Evolutionary conservation across 495 filamentous ascomycete species (phyloP).

Genomic region (Xylaria scruposa): DNA sequence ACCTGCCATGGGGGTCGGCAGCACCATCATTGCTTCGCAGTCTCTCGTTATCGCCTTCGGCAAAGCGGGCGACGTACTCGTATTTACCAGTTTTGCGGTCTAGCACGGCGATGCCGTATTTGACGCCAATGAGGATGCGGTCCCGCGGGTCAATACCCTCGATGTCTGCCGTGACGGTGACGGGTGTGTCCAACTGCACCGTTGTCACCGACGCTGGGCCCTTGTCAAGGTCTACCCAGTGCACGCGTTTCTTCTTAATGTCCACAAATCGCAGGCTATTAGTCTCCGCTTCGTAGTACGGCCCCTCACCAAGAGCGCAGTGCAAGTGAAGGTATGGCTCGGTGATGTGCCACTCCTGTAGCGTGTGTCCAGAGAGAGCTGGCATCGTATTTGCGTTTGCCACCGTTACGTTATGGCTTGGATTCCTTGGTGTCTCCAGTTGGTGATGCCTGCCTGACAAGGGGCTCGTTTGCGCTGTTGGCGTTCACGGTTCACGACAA

Average conservation of each 20-base stretch:
- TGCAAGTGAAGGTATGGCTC: constrained; percentile 78
- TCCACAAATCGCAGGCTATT: constrained; percentile 87
- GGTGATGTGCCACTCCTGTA: constrained; percentile 53
- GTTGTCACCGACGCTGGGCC: constrained; percentile 63
- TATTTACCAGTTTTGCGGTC: constrained; percentile 64
- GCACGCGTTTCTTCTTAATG: constrained; percentile 79
- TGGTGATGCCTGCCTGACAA: background rate
- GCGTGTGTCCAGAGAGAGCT: constrained; percentile 15
- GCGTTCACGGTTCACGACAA: constrained; percentile 8
- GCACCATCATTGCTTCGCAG: constrained; percentile 81
- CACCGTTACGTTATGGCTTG: constrained; percentile 1
- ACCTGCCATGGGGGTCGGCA: constrained; percentile 79
- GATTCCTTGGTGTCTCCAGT: background rate
- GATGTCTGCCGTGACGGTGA: constrained; percentile 85
- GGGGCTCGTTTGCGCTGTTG: background rate
- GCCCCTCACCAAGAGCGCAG: constrained; percentile 82
- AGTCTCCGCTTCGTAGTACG: constrained; percentile 72
- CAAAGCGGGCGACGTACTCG: constrained; percentile 51
- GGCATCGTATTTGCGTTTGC: constrained; percentile 11
- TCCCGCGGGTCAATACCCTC: constrained; percentile 66
- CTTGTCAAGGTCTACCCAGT: constrained; percentile 71
- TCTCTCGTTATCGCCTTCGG: constrained; percentile 53
- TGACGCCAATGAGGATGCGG: constrained; percentile 78
- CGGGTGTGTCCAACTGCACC: constrained; percentile 69
- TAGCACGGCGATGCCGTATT: constrained; percentile 78